Conservation (phyloP, 2,329 filamentous ascomycete species). For the Colletotrichum phormii region DNA sequence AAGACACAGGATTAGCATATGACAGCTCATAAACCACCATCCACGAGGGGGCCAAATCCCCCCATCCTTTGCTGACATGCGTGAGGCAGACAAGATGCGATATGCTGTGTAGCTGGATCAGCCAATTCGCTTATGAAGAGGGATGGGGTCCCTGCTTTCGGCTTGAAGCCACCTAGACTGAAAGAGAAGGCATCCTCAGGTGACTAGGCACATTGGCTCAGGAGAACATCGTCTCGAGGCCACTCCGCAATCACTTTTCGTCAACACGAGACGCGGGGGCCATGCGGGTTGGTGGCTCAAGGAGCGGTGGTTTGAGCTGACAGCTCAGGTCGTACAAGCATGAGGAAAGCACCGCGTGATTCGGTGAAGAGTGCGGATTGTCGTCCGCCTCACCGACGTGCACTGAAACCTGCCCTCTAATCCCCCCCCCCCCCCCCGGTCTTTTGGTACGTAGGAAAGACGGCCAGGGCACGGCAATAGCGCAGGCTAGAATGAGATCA, state of each 20-base stretch:
- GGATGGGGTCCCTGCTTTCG: slow-evolving; percentile 1
- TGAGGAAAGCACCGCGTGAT: slow-evolving; percentile 21
- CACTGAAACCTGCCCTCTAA: not conserved
- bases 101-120: not conserved
- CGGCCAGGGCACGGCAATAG: not conserved
- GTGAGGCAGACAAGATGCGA: not conserved
- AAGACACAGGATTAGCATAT: slow-evolving; percentile 11
- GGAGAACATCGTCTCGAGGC: not conserved
- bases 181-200: slow-evolving; percentile 18
- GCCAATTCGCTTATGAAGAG: not conserved
- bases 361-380: slow-evolving; percentile 27
- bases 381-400: slow-evolving; percentile 32
- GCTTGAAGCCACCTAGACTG: not conserved
- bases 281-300: slow-evolving; percentile 15
- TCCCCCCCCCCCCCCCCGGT: too few relatives aligned
- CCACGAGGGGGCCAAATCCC: not conserved
- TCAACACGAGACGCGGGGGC: slow-evolving; percentile 34
- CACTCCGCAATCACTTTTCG: slow-evolving; percentile 2
- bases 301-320: slow-evolving; percentile 19
- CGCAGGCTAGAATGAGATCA: not conserved
- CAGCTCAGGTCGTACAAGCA: slow-evolving; percentile 31
- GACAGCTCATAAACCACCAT: slow-evolving; percentile 30
- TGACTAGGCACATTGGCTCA: slow-evolving; percentile 7
- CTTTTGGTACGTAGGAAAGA: not conserved
- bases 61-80: slow-evolving; percentile 31